A percentile compares a stretch with the other conserved stretches of the same genome.
Evolutionary conservation across 768 basidiomycete genomes (phyloP).

Genomic region (Mycena albidolilacea): DNA sequence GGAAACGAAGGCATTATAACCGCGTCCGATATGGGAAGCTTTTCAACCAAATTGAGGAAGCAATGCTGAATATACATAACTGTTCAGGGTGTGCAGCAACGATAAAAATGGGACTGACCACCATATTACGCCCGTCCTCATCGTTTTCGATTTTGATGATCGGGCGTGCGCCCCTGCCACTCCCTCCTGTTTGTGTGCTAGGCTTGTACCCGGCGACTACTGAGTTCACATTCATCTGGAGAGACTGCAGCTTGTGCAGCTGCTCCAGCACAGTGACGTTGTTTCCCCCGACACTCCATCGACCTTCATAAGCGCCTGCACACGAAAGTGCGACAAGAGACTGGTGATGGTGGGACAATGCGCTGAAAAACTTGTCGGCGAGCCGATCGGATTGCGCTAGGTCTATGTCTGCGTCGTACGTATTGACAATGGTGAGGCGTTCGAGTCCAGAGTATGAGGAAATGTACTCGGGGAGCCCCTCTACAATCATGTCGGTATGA

Average conservation of each 20-base stretch:
- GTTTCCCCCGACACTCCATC: constrained; percentile 22
- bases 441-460: constrained; percentile 12
- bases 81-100: too few species aligned
- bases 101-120: background rate
- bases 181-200: background rate
- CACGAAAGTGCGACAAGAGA: constrained; percentile 19
- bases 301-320: background rate
- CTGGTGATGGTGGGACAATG: constrained; percentile 3
- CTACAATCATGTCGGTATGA: background rate
- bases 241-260: constrained; percentile 13
- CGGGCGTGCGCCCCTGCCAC: background rate
- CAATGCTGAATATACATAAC: background rate
- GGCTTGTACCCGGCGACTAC: background rate
- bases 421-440: background rate
- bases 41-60: background rate
- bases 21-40: background rate
- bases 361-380: constrained; percentile 16
- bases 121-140: background rate
- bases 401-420: background rate
- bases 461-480: constrained; percentile 12
- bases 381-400: background rate
- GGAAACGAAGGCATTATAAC: background rate
- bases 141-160: background rate
- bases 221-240: constrained; percentile 18
- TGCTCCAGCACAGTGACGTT: background rate